Percentiles rank a stretch among this genome's conserved stretches.
phyloP scores from a whole-genome alignment of 495 filamentous ascomycete species.

The Daldinia grandis region DNA sequence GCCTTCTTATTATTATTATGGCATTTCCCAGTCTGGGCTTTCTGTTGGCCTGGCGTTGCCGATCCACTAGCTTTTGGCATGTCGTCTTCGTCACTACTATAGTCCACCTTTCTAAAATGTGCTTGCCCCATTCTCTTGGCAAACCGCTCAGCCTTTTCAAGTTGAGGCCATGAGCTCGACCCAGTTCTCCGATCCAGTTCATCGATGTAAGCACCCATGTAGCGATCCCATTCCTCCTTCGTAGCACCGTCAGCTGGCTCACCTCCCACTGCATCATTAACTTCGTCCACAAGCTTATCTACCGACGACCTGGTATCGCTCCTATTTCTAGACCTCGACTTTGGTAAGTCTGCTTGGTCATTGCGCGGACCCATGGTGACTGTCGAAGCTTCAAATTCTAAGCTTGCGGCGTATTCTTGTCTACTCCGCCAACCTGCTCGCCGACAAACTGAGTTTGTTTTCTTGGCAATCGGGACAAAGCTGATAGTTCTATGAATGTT shows the following conservation, averaged over 20 bases:
- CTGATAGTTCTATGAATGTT: neutral
- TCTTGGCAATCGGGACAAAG: neutral
- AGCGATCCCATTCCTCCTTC: constrained; percentile 12
- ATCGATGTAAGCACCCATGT: neutral
- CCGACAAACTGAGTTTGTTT: neutral
- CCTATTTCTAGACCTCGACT: neutral
- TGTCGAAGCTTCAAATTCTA: neutral
- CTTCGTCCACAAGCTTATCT: constrained; percentile 5
- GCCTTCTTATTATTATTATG: neutral
- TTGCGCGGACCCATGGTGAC: neutral
- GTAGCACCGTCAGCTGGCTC: neutral
- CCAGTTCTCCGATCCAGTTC: neutral
- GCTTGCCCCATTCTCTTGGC: constrained; percentile 14
- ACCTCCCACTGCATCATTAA: constrained; percentile 9
- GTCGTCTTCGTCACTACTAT: neutral
- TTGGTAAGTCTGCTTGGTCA: neutral
- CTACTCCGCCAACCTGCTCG: neutral
- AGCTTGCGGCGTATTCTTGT: neutral
- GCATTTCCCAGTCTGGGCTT: neutral
- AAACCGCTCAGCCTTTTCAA: constrained; percentile 4
- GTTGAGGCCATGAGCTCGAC: constrained; percentile 5
- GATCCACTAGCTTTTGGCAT: neutral
- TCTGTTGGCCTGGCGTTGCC: neutral
- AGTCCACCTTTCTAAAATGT: neutral
- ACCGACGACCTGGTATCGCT: neutral